Percentiles rank a stretch among this genome's conserved stretches.
Conservation (phyloP, 2,329 filamentous ascomycete genomes). For the Pseudogymnoascus sp. region DNA sequence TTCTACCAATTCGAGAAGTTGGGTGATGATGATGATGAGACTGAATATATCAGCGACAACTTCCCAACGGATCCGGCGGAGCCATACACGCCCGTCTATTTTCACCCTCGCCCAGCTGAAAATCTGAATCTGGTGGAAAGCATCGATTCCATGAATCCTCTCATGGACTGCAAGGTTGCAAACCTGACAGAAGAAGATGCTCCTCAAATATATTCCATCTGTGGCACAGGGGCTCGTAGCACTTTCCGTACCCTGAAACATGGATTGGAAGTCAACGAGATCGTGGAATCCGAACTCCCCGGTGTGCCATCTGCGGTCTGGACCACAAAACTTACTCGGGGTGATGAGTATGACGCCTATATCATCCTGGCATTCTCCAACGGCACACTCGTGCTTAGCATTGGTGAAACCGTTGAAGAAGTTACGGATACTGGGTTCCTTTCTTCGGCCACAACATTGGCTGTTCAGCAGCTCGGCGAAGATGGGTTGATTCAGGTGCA, state of each 20-base stretch:
- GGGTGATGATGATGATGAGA: slow-evolving; percentile 87
- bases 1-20: slow-evolving; percentile 98
- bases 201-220: slow-evolving; percentile 90
- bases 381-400: slow-evolving; percentile 83
- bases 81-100: slow-evolving; percentile 71
- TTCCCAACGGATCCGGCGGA: slow-evolving; percentile 69
- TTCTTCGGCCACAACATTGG: slow-evolving; percentile 78
- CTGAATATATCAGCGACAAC: slow-evolving; percentile 74
- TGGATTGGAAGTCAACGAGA: slow-evolving; percentile 85
- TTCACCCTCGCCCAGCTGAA: slow-evolving; percentile 68
- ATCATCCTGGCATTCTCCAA: slow-evolving; percentile 92
- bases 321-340: slow-evolving; percentile 79
- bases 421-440: slow-evolving; percentile 90
- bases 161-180: slow-evolving; percentile 83
- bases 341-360: slow-evolving; percentile 84
- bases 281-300: slow-evolving; percentile 87
- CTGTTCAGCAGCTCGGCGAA: slow-evolving; percentile 88
- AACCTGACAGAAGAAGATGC: slow-evolving; percentile 89
- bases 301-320: slow-evolving; percentile 87
- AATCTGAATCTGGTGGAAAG: slow-evolving; percentile 80
- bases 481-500: slow-evolving; percentile 91
- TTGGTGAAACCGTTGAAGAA: slow-evolving; percentile 94
- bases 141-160: slow-evolving; percentile 80
- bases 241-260: slow-evolving; percentile 89
- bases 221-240: slow-evolving; percentile 79